phyloP scores from a whole-genome alignment of 306 rosid species.

The Herpetospermum pedunculosum region DNA sequence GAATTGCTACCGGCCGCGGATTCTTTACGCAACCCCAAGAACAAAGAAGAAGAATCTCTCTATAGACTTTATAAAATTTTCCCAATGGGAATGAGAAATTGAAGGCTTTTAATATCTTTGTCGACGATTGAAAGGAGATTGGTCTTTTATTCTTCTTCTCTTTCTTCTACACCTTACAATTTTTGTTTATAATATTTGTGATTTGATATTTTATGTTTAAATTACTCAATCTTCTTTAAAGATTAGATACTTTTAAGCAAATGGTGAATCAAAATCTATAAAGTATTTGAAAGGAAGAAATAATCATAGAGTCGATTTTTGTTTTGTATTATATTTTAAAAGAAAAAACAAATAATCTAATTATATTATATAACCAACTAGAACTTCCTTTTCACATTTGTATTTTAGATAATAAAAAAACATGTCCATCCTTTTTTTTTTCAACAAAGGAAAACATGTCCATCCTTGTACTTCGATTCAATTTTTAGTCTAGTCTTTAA shows the following conservation, averaged over 20 bases:
- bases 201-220: neutral
- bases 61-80: neutral
- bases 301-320: neutral
- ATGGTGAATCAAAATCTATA: neutral
- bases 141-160: too few relatives aligned
- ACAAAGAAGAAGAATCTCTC: neutral
- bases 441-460: too few relatives aligned
- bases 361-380: too few relatives aligned
- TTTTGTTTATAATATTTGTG: neutral
- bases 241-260: neutral
- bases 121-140: neutral
- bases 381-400: too few relatives aligned
- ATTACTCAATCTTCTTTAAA: neutral
- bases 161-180: neutral
- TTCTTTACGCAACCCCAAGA: neutral
- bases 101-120: neutral
- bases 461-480: too few relatives aligned
- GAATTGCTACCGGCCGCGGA: too few relatives aligned
- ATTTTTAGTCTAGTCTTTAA: too few relatives aligned
- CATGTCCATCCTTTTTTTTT: too few relatives aligned
- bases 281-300: neutral
- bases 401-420: too few relatives aligned
- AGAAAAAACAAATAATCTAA: neutral
- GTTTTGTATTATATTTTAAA: neutral
- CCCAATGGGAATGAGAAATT: neutral